Conservation (phyloP, 1,139 yeast genomes). For the Hansenula lynferdii region DNA sequence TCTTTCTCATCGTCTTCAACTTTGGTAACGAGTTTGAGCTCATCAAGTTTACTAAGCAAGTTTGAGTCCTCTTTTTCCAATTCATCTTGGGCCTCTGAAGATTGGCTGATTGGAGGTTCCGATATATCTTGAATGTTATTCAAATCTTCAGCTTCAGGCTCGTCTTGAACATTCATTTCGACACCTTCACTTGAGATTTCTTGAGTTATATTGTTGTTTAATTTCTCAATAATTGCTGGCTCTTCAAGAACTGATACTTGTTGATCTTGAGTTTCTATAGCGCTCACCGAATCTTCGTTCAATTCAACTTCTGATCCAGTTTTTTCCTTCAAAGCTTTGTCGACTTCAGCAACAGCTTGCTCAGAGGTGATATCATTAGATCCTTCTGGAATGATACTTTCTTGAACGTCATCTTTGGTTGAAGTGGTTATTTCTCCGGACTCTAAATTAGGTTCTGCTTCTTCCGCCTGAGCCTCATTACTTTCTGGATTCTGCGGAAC, state of each 20-base stretch:
- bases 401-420: background rate
- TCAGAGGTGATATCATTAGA: background rate
- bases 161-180: background rate
- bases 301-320: background rate
- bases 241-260: too few relatives aligned
- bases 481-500: constrained; percentile 1
- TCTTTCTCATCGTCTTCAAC: constrained; percentile 3
- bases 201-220: background rate
- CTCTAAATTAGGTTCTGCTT: background rate
- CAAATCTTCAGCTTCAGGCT: constrained; percentile 4
- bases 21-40: background rate
- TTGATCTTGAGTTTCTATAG: background rate
- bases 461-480: constrained; percentile 1
- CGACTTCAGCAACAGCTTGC: background rate
- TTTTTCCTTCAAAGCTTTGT: background rate
- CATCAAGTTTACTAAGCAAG: constrained; percentile 4
- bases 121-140: background rate
- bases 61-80: constrained; percentile 5
- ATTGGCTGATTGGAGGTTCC: constrained; percentile 11
- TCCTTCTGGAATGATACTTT: background rate
- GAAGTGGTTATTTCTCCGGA: too few relatives aligned
- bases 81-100: constrained; percentile 3
- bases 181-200: too few relatives aligned
- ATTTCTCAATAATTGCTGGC: background rate
- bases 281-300: background rate